Percentiles rank a stretch among this genome's conserved stretches.
These are phyloP conservation scores for Anaeromyces robustus DNA, from an alignment of 192 early-diverging fungal genomes.

Conservation along the genomic window DNA sequence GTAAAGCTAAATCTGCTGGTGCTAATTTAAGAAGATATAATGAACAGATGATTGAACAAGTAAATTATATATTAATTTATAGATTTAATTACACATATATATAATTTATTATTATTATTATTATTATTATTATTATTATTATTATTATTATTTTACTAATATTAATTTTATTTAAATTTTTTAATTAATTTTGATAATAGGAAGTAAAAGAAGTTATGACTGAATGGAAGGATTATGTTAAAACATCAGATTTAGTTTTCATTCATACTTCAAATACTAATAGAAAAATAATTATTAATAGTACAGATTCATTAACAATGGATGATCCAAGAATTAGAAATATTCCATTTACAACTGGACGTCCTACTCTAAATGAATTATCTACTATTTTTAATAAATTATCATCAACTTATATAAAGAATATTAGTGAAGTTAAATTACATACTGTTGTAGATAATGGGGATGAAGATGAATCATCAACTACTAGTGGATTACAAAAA, in stretches of 20 bases:
- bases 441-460: slow-evolving; percentile 10
- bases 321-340: slow-evolving; percentile 37
- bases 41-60: slow-evolving; percentile 45
- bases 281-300: slow-evolving; percentile 23
- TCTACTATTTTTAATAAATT: neutral
- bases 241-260: slow-evolving; percentile 50
- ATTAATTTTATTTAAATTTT: neutral
- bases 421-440: slow-evolving; percentile 20
- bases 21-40: slow-evolving; percentile 80
- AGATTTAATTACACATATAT: too few species aligned
- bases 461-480: slow-evolving; percentile 8
- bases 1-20: slow-evolving; percentile 72
- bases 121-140: too few species aligned
- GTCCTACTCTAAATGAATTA: slow-evolving; percentile 32
- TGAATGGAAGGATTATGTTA: slow-evolving; percentile 54
- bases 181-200: too few species aligned
- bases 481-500: neutral
- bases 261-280: slow-evolving; percentile 49
- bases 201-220: slow-evolving; percentile 61
- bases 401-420: neutral
- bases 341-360: slow-evolving; percentile 62
- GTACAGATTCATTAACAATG: slow-evolving; percentile 4
- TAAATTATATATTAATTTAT: slow-evolving; percentile 12
- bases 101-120: too few species aligned
- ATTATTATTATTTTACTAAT: slow-evolving; percentile 6